Conservation (phyloP, 75 land plant genomes). For the Isoetes taiwanensis region DNA sequence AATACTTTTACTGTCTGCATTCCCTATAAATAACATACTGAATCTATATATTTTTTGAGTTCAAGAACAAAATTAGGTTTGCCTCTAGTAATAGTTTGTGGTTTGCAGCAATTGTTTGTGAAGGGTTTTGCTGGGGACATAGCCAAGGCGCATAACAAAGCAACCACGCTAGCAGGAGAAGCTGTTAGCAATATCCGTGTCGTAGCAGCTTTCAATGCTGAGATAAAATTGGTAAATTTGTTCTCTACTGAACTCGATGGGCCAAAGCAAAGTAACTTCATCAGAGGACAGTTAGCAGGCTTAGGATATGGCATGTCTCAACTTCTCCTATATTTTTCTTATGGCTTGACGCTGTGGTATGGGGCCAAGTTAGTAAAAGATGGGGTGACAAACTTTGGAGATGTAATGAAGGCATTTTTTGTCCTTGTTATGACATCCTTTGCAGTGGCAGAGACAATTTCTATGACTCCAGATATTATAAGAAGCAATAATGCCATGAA, state of each 20-base stretch:
- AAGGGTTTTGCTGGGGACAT: constrained; percentile 2
- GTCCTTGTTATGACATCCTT: constrained; percentile 44
- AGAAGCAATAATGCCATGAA: constrained; percentile 45
- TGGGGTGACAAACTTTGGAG: constrained; percentile 27
- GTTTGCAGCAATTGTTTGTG: constrained; percentile 57
- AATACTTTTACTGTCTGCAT: no score
- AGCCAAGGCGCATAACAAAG: constrained; percentile 24
- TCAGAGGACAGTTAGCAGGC: constrained; percentile 32
- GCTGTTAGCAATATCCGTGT: constrained; percentile 39
- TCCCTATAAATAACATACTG: no score
- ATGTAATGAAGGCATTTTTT: constrained; percentile 38
- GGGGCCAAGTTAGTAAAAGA: constrained; percentile 27
- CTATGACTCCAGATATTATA: constrained; percentile 59
- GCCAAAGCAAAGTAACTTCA: constrained; percentile 20
- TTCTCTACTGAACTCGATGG: constrained; percentile 30
- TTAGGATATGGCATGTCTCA: constrained; percentile 35
- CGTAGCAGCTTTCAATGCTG: constrained; percentile 35
- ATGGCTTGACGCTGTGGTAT: constrained; percentile 37
- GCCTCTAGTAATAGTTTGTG: no score
- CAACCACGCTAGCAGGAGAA: constrained; percentile 46
- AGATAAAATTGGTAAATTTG: constrained; percentile 23
- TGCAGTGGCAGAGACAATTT: constrained; percentile 37
- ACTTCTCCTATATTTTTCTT: constrained; percentile 35
- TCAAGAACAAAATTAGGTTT: no score
- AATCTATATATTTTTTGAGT: no score